Percentiles rank a stretch among this genome's conserved stretches.
Evolutionary conservation across 2,329 filamentous ascomycete genomes (phyloP).

Genomic region (Lachnellula suecica): DNA sequence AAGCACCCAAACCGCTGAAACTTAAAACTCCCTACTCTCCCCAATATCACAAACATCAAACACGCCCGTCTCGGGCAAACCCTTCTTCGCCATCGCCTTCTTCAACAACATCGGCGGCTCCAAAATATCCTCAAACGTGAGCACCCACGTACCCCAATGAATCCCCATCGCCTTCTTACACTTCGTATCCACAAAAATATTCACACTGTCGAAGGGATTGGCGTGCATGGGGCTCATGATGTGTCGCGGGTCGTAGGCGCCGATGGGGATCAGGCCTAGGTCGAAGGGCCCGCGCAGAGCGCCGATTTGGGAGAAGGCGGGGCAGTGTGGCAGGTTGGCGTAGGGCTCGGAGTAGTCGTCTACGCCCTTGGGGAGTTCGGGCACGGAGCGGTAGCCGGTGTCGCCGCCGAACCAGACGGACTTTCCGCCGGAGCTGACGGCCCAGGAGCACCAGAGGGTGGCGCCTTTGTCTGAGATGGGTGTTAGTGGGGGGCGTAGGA

Average conservation of each 20-base stretch:
- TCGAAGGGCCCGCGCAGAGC: conserved; percentile 81
- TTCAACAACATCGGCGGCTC: conserved; percentile 76
- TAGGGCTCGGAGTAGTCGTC: conserved; percentile 74
- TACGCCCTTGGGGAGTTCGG: conserved; percentile 54
- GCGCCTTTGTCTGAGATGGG: conserved; percentile 54
- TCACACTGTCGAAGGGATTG: conserved; percentile 82
- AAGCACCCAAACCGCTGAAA: background rate
- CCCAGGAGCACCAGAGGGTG: conserved; percentile 90
- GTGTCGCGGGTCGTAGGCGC: conserved; percentile 74
- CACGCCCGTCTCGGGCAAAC: conserved; percentile 66
- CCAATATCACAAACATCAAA: conserved; percentile 86
- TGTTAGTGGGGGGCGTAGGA: background rate
- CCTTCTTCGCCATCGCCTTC: conserved; percentile 67
- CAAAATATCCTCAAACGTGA: conserved; percentile 77
- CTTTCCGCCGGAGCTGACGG: conserved; percentile 67
- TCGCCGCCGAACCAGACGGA: conserved; percentile 90
- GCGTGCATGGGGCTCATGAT: conserved; percentile 82
- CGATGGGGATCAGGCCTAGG: conserved; percentile 89
- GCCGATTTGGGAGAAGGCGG: conserved; percentile 84
- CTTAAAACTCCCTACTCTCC: conserved; percentile 73
- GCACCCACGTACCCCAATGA: conserved; percentile 86
- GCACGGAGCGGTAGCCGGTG: conserved; percentile 84
- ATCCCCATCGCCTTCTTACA: conserved; percentile 81
- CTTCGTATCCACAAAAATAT: conserved; percentile 82
- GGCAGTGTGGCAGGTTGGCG: conserved; percentile 68